phyloP scores from a whole-genome alignment of 345 rosid species.

The Arabidopsis arenosa region DNA sequence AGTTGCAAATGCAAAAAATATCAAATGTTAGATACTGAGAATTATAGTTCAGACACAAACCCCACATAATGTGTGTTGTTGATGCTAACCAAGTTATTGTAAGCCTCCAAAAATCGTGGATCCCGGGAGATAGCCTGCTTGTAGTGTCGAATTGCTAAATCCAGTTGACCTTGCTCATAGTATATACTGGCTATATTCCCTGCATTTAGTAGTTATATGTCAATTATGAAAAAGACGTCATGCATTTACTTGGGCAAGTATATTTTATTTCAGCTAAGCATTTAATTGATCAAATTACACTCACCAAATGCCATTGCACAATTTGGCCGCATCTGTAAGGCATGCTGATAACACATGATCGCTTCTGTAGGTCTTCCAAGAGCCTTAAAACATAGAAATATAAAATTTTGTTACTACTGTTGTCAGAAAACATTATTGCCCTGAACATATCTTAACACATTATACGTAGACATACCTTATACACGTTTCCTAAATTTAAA shows the following conservation, averaged over 20 bases:
- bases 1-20: slow-evolving; percentile 24
- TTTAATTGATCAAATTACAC: slow-evolving; percentile 39
- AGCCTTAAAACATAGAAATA: slow-evolving; percentile 68
- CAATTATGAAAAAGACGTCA: slow-evolving; percentile 11
- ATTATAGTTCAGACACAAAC: slow-evolving; percentile 22
- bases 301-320: slow-evolving; percentile 87
- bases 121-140: slow-evolving; percentile 87
- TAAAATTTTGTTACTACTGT: slow-evolving; percentile 49
- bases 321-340: slow-evolving; percentile 82
- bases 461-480: slow-evolving; percentile 72
- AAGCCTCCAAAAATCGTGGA: slow-evolving; percentile 91
- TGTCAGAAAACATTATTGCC: slow-evolving; percentile 31
- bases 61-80: background rate
- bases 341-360: slow-evolving; percentile 84
- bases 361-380: slow-evolving; percentile 97
- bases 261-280: slow-evolving; percentile 16
- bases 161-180: slow-evolving; percentile 90
- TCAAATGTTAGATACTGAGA: slow-evolving; percentile 9
- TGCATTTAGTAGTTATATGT: slow-evolving; percentile 43
- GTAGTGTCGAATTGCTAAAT: slow-evolving; percentile 84
- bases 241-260: slow-evolving; percentile 13
- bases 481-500: slow-evolving; percentile 94
- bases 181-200: slow-evolving; percentile 90
- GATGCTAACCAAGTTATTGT: slow-evolving; percentile 87
- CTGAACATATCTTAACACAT: slow-evolving; percentile 27